phyloP scores from a whole-genome alignment of 1,284 basidiomycete genomes.

The Tilletia horrida region DNA sequence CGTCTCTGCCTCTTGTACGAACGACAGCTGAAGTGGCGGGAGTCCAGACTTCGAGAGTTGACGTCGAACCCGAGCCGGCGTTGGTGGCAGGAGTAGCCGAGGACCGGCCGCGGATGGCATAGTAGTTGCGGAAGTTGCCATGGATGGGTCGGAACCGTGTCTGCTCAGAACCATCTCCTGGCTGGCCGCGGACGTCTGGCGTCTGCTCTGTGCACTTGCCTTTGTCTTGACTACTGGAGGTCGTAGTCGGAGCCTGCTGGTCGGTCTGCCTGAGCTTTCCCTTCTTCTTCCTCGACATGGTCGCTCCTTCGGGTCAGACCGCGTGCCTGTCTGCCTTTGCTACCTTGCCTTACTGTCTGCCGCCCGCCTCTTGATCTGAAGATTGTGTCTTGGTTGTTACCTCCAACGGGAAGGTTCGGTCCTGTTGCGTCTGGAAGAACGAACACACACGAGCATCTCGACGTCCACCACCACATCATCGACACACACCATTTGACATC shows the following conservation, averaged over 20 bases:
- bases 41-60: not conserved
- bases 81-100: not conserved
- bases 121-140: slow-evolving; percentile 19
- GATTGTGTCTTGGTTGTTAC: too few relatives aligned
- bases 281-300: slow-evolving; percentile 16
- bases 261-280: slow-evolving; percentile 12
- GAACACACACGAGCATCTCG: too few relatives aligned
- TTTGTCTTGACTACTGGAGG: too few relatives aligned
- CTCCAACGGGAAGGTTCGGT: too few relatives aligned
- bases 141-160: slow-evolving; percentile 6
- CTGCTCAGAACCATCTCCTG: not conserved
- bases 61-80: not conserved
- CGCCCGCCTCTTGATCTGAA: too few relatives aligned
- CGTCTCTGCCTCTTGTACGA: not conserved
- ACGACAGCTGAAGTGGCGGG: not conserved
- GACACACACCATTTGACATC: too few relatives aligned
- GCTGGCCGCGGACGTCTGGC: not conserved
- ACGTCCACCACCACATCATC: too few relatives aligned
- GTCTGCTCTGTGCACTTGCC: not conserved
- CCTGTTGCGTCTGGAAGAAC: too few relatives aligned
- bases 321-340: too few relatives aligned
- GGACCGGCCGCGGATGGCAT: slow-evolving; percentile 7
- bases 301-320: too few relatives aligned
- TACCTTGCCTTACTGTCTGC: too few relatives aligned
- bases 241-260: too few relatives aligned